phyloP scores from a whole-genome alignment of 306 rosid species.

The Alnus rubra region DNA sequence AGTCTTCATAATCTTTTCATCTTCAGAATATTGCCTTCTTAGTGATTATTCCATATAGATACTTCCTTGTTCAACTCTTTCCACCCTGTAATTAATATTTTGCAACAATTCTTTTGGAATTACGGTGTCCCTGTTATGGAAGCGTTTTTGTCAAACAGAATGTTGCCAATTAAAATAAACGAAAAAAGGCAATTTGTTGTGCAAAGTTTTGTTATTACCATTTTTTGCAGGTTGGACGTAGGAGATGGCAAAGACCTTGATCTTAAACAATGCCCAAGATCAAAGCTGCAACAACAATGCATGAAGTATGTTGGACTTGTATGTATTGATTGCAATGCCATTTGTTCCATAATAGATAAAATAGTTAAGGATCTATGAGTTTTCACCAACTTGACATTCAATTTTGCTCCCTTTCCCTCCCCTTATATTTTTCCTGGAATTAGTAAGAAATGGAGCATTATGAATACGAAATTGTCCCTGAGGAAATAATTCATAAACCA shows the following conservation, averaged over 20 bases:
- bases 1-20: too few relatives aligned
- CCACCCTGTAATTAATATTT: too few relatives aligned
- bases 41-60: too few relatives aligned
- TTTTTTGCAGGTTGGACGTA: slow-evolving; percentile 68
- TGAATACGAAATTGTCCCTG: slow-evolving; percentile 55
- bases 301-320: slow-evolving; percentile 94
- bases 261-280: slow-evolving; percentile 57
- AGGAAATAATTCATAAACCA: slow-evolving; percentile 52
- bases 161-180: too few relatives aligned
- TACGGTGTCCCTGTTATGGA: too few relatives aligned
- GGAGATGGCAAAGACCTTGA: slow-evolving; percentile 79
- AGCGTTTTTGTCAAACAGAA: too few relatives aligned
- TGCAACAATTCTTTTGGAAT: too few relatives aligned
- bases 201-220: background rate
- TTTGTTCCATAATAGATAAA: slow-evolving; percentile 8
- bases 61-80: too few relatives aligned
- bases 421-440: slow-evolving; percentile 7
- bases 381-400: slow-evolving; percentile 36
- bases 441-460: slow-evolving; percentile 81
- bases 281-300: slow-evolving; percentile 73
- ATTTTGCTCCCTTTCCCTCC: background rate
- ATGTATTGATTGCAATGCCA: slow-evolving; percentile 33
- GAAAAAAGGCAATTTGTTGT: background rate
- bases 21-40: too few relatives aligned
- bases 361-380: background rate